Evolutionary conservation across 2,329 filamentous ascomycete genomes (phyloP), one percentile per base, ranked within the genome.

Genomic region (Botryosphaeria dothidea): DNA sequence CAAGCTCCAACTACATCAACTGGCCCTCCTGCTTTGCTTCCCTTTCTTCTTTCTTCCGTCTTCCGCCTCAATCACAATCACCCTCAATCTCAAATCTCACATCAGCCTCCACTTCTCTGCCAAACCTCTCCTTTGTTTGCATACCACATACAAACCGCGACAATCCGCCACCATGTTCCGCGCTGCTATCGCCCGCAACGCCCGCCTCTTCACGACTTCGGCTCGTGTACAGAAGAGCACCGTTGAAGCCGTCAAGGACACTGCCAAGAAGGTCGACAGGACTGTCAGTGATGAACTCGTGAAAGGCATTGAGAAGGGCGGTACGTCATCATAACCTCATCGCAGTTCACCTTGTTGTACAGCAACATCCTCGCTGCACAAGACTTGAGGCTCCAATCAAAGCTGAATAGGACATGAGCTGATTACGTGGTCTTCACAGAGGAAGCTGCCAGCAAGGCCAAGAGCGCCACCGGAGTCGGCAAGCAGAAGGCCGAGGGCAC

Each of bases 301-400:
- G 23, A 85, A 85, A 77, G 87, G 86, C 51, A 87, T 89, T 67
- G 84, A 90, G 77, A 86, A 82, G 70, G 84, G 85, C 66, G 82
- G 86, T 88, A 84, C 66, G 86, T 82, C 23, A 60, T 60, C 41
- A 60, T 17, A 31, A 45, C 41, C 27, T 46, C 41, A 46, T 48
- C n/a, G 4, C 17, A 15, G 13, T 3, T 36, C 5, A 4, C 23
- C 21, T 21, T 31, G 15, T 46, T 46, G 11, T 36, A 23, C 21
- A 27, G 25, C 21, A 1, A 23, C 38, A 7, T 25, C 1, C 3
- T 15, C 43, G 2, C 9, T 38, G 8, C 52, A 6, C 7, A 46
- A 68, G 17, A 25, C 62, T 38, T 41, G 17, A 29, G 25, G 13
- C 9, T 52, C 21, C 60, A 36, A 34, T n/a, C 19, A 13, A 11